phyloP scores from a whole-genome alignment of 768 basidiomycete genomes.

The Solioccasus polychromus region DNA sequence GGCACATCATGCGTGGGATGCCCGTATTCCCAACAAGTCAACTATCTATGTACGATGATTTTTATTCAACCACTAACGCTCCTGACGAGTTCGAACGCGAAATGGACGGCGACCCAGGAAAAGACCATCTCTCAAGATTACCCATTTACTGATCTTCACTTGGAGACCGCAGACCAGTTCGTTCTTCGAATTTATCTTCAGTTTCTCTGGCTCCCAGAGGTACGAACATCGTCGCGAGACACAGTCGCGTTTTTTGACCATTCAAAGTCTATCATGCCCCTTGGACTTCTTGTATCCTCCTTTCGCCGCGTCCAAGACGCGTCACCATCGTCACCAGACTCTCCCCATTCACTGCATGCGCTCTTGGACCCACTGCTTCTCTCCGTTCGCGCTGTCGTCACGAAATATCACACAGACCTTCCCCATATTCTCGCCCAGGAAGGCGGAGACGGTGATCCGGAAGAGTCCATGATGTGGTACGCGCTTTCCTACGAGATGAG shows the following conservation, averaged over 20 bases:
- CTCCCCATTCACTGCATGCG: slow-evolving; percentile 55
- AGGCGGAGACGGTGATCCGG: slow-evolving; percentile 59
- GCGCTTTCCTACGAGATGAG: slow-evolving; percentile 55
- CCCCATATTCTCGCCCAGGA: slow-evolving; percentile 55
- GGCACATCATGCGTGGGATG: no score
- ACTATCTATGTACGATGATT: slow-evolving; percentile 17
- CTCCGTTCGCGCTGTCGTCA: slow-evolving; percentile 48
- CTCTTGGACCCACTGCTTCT: slow-evolving; percentile 62
- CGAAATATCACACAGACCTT: slow-evolving; percentile 67
- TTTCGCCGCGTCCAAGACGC: slow-evolving; percentile 47
- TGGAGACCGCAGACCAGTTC: slow-evolving; percentile 54
- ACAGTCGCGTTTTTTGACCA: slow-evolving; percentile 7
- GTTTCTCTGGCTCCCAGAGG: slow-evolving; percentile 78
- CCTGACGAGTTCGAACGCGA: slow-evolving; percentile 23
- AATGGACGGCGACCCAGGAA: slow-evolving; percentile 62
- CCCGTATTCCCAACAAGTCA: no score
- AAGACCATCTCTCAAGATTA: slow-evolving; percentile 53
- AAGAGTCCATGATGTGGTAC: slow-evolving; percentile 80
- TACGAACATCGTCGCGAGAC: slow-evolving; percentile 33
- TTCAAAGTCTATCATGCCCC: slow-evolving; percentile 67
- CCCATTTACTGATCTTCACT: slow-evolving; percentile 44
- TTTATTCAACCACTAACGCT: slow-evolving; percentile 20
- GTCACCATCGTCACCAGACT: slow-evolving; percentile 26
- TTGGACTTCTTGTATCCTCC: slow-evolving; percentile 53
- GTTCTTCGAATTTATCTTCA: slow-evolving; percentile 67